Base-by-base conservation (phyloP, 2,329 filamentous ascomycete genomes). In the Ilyonectria mors-panacis region DNA sequence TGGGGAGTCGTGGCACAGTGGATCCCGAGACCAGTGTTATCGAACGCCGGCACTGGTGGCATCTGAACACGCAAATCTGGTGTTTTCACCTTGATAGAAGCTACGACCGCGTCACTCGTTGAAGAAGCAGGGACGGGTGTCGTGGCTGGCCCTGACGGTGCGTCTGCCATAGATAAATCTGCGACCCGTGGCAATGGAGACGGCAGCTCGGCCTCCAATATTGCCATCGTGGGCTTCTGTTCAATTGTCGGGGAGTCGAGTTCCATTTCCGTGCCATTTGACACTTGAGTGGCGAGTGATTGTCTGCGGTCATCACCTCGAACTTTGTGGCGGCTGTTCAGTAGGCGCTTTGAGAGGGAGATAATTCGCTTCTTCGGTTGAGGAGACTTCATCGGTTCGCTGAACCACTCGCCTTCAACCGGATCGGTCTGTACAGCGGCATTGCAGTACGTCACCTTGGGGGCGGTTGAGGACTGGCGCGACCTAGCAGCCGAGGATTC, bases 351-450 rank as follows among this genome's bases (percentile, higher is more conserved):
- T 1, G 87, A 86, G 2, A 90, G 78, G 1, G 87, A 86, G 4
- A 89, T 83, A 13, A 89, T 81, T 35, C 84, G 82, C 57, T 84
- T 85, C 68, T 80, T 86, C 1, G 81, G 80, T 44, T 81, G 82
- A 0, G 80, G 76, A 0, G 80, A 75, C 53, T 78, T 77, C 6
- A 65, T 73, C 2, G 76, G 70, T 33, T 80, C 79, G 67, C 83
- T 86, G 66, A 85, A 88, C 86, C 86, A 88, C 65, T 85, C 85
- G 15, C 85, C 86, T 35, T 84, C 81, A 1, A 87, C 85, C 0
- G 84, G 82, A 33, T 89, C 88, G 0, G 88, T 90, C 72, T 90
- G 88, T 2, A 87, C 83, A 6, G 80, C 77, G 10, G 80, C 85
- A 71, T 89, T 85, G 57, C 84, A 79, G 70, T 90, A 90, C 17